Evolutionary conservation across 768 basidiomycete species (phyloP).

Genomic region (Kondoa malvinella): DNA sequence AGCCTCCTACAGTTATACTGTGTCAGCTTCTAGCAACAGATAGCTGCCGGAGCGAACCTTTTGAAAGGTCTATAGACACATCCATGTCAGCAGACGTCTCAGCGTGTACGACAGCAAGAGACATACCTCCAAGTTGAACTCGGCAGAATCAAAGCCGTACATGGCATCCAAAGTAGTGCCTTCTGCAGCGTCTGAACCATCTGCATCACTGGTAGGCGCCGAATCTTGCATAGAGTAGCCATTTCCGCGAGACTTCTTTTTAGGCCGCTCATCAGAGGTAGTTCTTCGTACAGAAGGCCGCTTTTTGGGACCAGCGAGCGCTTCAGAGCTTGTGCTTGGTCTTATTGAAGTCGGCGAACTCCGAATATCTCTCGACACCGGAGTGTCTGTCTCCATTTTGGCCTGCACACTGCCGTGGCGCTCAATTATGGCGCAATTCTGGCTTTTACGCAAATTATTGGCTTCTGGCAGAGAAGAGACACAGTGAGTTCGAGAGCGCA

Average conservation of each 20-base stretch:
- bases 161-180: neutral
- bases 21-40: constrained; percentile 33
- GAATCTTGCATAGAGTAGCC: neutral
- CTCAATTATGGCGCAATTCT: neutral
- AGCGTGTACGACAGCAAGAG: neutral
- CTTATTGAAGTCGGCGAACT: neutral
- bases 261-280: neutral
- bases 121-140: constrained; percentile 2
- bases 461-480: too few relatives aligned
- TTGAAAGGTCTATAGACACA: neutral
- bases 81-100: neutral
- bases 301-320: neutral
- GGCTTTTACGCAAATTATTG: neutral
- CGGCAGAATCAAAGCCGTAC: neutral
- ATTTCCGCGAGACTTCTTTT: neutral
- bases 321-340: neutral
- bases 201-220: neutral
- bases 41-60: neutral
- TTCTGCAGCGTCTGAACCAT: neutral
- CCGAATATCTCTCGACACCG: neutral
- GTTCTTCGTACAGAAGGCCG: neutral
- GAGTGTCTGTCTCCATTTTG: neutral
- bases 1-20: constrained; percentile 63
- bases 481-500: too few relatives aligned
- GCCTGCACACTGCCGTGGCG: too few relatives aligned